Base-by-base conservation (phyloP, 1,284 basidiomycete species). In the Marasmius oreades region DNA sequence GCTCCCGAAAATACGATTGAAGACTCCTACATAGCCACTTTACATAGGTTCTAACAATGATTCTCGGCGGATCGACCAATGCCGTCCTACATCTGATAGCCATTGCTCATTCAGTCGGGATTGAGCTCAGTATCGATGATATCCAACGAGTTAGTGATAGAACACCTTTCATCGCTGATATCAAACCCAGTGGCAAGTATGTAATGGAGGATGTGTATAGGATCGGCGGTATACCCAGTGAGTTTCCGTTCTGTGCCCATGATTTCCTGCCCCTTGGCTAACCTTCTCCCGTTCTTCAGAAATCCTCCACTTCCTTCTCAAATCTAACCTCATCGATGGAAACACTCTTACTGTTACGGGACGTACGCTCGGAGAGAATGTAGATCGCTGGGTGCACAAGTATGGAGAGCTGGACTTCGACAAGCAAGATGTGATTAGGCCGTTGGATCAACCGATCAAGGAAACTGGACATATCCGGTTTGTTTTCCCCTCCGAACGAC, bases 11-110 rank as follows among this genome's bases (percentile, higher is more conserved):
- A 2, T 46, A 51, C 28, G 44, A 60, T 52, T 48, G 60, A 34
- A 59, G 22, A 34, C 54, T 47, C n/a, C n/a, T 53, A 57, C 59
- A 59, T 57, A 52, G 43, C 55, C 51, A 53, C 61, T 58, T 39
- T 55, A 51, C 52, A 33, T 66, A 92, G 92, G 90, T 90, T 26
- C 73, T 98, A 52, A 93, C 92, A 14, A 96, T 98, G 90, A 89
- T 95, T 65, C 83, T 98, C 28, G 96, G 93, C 53, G 93, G 93
- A 43, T 95, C 93, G 12, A 96, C 93, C 42, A 96, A 96, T 67
- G 93, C 92, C 37, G 94, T 96, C 22, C 74, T 96, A 26, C 93
- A 96, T 71, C 76, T 96, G 59, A 90, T 95, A 65, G 94, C 93
- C 34, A 86, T 96, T 61, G 93, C 94, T 0, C 91, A 92, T 67